Base-by-base conservation (phyloP, 1,139 yeast genomes). In the Magnusiomyces fungicola region DNA sequence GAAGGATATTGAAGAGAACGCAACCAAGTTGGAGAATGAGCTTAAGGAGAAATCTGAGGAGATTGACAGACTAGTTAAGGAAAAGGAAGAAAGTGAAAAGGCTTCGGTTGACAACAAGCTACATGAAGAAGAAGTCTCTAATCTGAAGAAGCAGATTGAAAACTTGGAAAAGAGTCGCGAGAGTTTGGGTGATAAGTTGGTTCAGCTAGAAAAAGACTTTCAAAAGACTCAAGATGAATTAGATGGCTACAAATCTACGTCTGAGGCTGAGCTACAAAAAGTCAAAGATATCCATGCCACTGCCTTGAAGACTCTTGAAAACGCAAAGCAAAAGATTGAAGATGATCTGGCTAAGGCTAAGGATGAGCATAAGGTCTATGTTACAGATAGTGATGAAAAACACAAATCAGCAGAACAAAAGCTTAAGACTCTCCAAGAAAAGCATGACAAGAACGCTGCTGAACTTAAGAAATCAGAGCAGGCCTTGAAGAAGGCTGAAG, bases 51-150 rank as follows among this genome's bases (percentile, higher is more conserved):
- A 29, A 1, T 25, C 38, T n/a, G 22, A 32, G 22, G 43, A 43
- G 18, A 23, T 43, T 19, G 48, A 38, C 16, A 29, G 22, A 16
- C 36, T 41, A 7, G 32, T 27, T 27, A 18, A 5, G 3, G 34
- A 41, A 24, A 29, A 32, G 22, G 24, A 36, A 36, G n/a, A 21
- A 19, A 27, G 71, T 1, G 72, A 80, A 0, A 72, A 72, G 53
- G 81, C 76, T 38, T 64, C 68, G 25, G 41, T 62, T 40, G 66
- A 65, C 53, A 53, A 54, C 1, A 12, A 32, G 19, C 38, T 36
- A 3, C 44, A 24, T 7, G 16, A 41, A 19, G 33, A 33, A 7
- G 46, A 43, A 34, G 14, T 43, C n/a, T 29, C 47, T 16, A 37
- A 34, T 7, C 38, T 45, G 25, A 45, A 25, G 25, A 34, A 48